Percentiles rank a stretch among this genome's conserved stretches.
Evolutionary conservation across 2,329 filamentous ascomycete genomes (phyloP).

Genomic region (Scortechinia acanthostroma): DNA sequence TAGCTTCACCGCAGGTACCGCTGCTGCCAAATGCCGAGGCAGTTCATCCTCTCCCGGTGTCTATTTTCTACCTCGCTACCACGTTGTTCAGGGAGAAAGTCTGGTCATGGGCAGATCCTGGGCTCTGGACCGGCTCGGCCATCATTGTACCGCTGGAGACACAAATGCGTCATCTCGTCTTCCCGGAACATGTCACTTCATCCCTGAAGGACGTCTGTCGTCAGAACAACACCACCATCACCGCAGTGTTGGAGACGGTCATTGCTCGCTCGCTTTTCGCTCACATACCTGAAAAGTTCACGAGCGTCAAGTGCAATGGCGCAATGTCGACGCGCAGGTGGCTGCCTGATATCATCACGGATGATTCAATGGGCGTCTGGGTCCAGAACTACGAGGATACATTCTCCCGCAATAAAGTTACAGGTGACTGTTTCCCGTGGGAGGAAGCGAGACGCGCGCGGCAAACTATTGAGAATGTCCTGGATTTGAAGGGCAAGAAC

Average conservation of each 20-base stretch:
- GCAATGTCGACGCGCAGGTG: constrained; percentile 27
- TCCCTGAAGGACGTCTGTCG: constrained; percentile 21
- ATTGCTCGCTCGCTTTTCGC: constrained; percentile 25
- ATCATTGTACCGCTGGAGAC: constrained; percentile 12
- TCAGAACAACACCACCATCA: constrained; percentile 26
- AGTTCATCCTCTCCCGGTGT: constrained; percentile 25
- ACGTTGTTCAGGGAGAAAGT: constrained; percentile 20
- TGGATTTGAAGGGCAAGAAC: constrained; percentile 15
- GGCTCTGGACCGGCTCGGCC: constrained; percentile 21
- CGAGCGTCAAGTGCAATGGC: constrained; percentile 17
- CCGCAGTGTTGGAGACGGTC: constrained; percentile 25
- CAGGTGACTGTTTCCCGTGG: constrained; percentile 18
- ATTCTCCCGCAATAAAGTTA: constrained; percentile 12
- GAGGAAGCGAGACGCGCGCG: constrained; percentile 13
- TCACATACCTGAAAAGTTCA: constrained; percentile 16
- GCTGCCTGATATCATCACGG: constrained; percentile 19
- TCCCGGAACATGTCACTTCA: constrained; percentile 17
- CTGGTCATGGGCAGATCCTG: constrained; percentile 14
- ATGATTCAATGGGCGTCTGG: constrained; percentile 25
- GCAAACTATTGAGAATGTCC: constrained; percentile 11
- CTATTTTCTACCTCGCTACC: constrained; percentile 20
- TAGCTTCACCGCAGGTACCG: constrained; percentile 9
- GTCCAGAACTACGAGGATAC: constrained; percentile 20
- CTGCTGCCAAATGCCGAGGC: constrained; percentile 29
- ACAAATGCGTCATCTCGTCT: constrained; percentile 16